phyloP scores from a whole-genome alignment of 371 early-diverging fungal species.

The Saksenaea vasiformis region DNA sequence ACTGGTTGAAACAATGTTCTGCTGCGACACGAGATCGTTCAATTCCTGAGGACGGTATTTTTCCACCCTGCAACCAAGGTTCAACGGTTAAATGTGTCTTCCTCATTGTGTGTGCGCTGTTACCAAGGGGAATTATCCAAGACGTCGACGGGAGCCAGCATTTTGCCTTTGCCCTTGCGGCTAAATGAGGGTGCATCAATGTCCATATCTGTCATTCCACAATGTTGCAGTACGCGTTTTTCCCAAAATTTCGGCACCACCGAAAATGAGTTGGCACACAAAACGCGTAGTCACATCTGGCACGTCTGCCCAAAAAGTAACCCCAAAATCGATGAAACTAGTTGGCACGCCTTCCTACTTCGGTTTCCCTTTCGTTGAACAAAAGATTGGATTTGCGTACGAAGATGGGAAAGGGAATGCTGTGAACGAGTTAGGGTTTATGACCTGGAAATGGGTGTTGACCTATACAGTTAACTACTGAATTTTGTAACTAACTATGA shows the following conservation, averaged over 20 bases:
- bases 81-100: background rate
- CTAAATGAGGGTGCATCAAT: conserved; percentile 22
- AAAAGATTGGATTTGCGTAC: too few species aligned
- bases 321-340: too few species aligned
- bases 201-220: conserved; percentile 34
- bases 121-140: conserved; percentile 40
- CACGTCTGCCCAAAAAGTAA: too few species aligned
- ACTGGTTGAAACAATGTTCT: conserved; percentile 90
- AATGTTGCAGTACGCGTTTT: background rate
- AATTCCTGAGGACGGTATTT: conserved; percentile 90
- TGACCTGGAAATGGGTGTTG: too few species aligned
- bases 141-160: background rate
- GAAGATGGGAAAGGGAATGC: too few species aligned
- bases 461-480: too few species aligned
- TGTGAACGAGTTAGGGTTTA: too few species aligned
- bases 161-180: conserved; percentile 39
- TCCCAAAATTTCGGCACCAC: too few species aligned
- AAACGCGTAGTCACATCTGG: too few species aligned
- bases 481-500: too few species aligned
- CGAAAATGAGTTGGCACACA: background rate
- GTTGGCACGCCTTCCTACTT: too few species aligned
- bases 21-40: conserved; percentile 90
- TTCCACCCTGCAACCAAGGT: conserved; percentile 77
- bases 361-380: too few species aligned
- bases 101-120: background rate